Evolutionary conservation across 2,329 filamentous ascomycete species (phyloP), one percentile per base, ranked within the genome.

Genomic region (Arthrobotrys musiformis): DNA sequence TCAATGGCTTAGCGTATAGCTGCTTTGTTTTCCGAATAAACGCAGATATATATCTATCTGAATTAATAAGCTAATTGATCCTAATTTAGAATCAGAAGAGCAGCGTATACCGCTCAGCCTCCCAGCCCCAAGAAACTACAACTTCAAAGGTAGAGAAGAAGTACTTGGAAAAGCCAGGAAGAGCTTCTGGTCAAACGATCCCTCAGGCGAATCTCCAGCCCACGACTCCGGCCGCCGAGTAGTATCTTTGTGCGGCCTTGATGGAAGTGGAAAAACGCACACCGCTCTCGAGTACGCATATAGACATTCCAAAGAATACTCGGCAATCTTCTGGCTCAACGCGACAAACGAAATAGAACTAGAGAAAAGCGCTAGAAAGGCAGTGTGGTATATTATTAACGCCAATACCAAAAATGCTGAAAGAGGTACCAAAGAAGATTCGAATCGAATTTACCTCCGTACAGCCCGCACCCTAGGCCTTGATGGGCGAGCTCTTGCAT

Each of bases 251-350:
- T 48, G 37, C 30, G 64, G 64, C 5, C 28, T 61, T 26, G 64
- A 40, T 40, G 64, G 64, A 42, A 50, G 50, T 19, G 64, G 64
- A 5, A 69, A 69, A 61, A 44, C 64, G 7, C 17, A 40, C 17
- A 50, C 35, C 11, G 64, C 50, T 13, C 52, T 61, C 2, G 64
- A 69, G 17, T 69, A 69, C 33, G 64, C 64, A 6, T 50, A 69
- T 15, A 26, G 30, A 52, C 26, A 64, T 40, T 15, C 44, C 11
- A 52, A 40, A 7, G 42, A 64, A 22, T 64, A 64, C 22, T 37
- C 61, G 0, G 44, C 61, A 17, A 64, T 52, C 6, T 64, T 64
- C 40, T 64, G 61, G 61, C 4, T 64, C 1, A 50, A 64, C 6
- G 61, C 40, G 24, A 26, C 42, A 35, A 52, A 26, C 15, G 26